A percentile compares a stretch with the other conserved stretches of the same genome.
These are phyloP conservation scores for Tolypocladium guangdongense DNA, from an alignment of 2,329 filamentous ascomycete species.

Conservation along the genomic window DNA sequence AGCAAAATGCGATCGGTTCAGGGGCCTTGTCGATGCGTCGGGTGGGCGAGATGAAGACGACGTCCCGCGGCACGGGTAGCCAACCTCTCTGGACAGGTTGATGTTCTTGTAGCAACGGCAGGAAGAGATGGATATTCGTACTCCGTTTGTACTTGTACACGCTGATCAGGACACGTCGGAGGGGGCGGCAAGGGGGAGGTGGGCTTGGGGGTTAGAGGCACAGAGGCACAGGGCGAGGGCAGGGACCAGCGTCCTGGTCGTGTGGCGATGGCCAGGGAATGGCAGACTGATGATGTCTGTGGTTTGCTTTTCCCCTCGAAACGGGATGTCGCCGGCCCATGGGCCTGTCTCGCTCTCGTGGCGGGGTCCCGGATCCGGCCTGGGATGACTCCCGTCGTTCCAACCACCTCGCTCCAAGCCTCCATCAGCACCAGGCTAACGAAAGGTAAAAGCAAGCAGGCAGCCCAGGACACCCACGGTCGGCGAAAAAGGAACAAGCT, in stretches of 20 bases:
- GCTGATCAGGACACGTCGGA: background rate
- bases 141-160: background rate
- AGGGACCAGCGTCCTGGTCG: background rate
- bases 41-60: background rate
- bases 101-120: background rate
- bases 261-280: conserved; percentile 6
- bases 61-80: background rate
- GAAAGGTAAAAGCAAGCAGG: conserved; percentile 5
- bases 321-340: conserved; percentile 1
- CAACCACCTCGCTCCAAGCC: conserved; percentile 4
- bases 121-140: background rate
- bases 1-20: background rate
- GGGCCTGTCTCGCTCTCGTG: conserved; percentile 11
- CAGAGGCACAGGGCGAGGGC: background rate
- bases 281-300: conserved; percentile 7
- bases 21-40: background rate
- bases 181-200: background rate
- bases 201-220: background rate
- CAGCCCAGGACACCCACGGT: background rate
- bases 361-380: conserved; percentile 24
- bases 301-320: conserved; percentile 20
- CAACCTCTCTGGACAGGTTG: background rate
- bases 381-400: conserved; percentile 7
- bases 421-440: background rate
- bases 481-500: background rate